A percentile compares a stretch with the other conserved stretches of the same genome.
phyloP scores from a whole-genome alignment of 129 eudicot species.

The Tagetes erecta region DNA sequence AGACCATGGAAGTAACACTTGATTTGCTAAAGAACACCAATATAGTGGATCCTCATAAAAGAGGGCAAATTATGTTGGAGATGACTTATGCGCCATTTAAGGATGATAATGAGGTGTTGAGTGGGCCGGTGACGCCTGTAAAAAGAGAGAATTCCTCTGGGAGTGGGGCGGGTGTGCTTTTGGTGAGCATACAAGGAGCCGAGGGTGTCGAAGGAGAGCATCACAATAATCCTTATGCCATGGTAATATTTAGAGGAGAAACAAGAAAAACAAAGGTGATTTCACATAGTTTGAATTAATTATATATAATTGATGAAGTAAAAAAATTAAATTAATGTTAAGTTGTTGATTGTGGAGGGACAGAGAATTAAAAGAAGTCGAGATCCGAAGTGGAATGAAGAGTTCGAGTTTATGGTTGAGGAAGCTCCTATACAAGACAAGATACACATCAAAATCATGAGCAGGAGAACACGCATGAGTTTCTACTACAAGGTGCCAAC shows the following conservation, averaged over 20 bases:
- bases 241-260: slow-evolving; percentile 67
- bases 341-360: no score
- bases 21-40: slow-evolving; percentile 69
- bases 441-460: slow-evolving; percentile 67
- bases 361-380: slow-evolving; percentile 67
- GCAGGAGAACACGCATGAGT: slow-evolving; percentile 62
- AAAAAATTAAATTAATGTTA: no score
- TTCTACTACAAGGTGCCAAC: slow-evolving; percentile 58
- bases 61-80: slow-evolving; percentile 78
- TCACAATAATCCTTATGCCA: slow-evolving; percentile 74
- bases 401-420: slow-evolving; percentile 79
- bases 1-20: slow-evolving; percentile 61
- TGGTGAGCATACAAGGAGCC: slow-evolving; percentile 73
- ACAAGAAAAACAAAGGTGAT: slow-evolving; percentile 73
- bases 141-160: slow-evolving; percentile 33
- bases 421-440: slow-evolving; percentile 78
- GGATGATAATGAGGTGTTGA: slow-evolving; percentile 51
- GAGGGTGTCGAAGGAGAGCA: slow-evolving; percentile 73
- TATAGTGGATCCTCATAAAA: slow-evolving; percentile 43
- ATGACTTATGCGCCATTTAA: slow-evolving; percentile 73
- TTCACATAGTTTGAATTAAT: no score
- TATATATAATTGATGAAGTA: no score
- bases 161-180: slow-evolving; percentile 51
- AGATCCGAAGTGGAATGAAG: slow-evolving; percentile 86
- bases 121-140: slow-evolving; percentile 30